phyloP scores from a whole-genome alignment of 371 early-diverging fungal genomes.

The Dinochytrium kinnereticum region DNA sequence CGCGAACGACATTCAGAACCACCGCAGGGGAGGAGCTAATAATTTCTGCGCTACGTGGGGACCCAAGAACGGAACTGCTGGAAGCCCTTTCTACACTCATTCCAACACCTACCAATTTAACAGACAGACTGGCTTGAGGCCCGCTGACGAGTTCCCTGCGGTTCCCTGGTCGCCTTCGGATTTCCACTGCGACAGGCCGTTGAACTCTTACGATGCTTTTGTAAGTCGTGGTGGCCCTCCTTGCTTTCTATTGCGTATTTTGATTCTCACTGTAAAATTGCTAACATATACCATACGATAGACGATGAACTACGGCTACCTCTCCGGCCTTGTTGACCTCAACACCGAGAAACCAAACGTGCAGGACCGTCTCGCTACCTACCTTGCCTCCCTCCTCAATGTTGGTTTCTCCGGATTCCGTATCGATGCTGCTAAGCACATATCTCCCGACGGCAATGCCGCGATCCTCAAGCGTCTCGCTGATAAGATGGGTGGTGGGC shows the following conservation, averaged over 20 bases:
- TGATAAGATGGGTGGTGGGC: slow-evolving; percentile 27
- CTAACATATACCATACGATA: background rate
- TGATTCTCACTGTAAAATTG: background rate
- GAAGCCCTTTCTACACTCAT: slow-evolving; percentile 35
- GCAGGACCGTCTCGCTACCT: slow-evolving; percentile 34
- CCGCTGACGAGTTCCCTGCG: slow-evolving; percentile 36
- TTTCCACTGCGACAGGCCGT: slow-evolving; percentile 37
- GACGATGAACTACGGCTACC: slow-evolving; percentile 31
- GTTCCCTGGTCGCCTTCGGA: slow-evolving; percentile 32
- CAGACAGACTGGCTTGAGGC: slow-evolving; percentile 17
- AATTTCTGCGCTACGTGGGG: slow-evolving; percentile 26
- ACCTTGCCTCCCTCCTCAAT: slow-evolving; percentile 26
- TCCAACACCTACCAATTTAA: slow-evolving; percentile 22
- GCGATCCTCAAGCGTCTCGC: slow-evolving; percentile 23
- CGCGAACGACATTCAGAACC: slow-evolving; percentile 35
- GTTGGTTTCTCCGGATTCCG: slow-evolving; percentile 37
- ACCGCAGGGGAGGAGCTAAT: background rate
- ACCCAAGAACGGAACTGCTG: slow-evolving; percentile 31
- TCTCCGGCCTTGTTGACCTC: slow-evolving; percentile 28
- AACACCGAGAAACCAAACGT: slow-evolving; percentile 31
- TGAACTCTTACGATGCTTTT: slow-evolving; percentile 17
- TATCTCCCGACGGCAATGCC: slow-evolving; percentile 28
- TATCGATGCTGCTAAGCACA: slow-evolving; percentile 40
- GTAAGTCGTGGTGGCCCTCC: background rate
- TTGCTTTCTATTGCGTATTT: background rate